Evolutionary conservation across 2,329 filamentous ascomycete genomes (phyloP).

Genomic region (Fusarium redolens): DNA sequence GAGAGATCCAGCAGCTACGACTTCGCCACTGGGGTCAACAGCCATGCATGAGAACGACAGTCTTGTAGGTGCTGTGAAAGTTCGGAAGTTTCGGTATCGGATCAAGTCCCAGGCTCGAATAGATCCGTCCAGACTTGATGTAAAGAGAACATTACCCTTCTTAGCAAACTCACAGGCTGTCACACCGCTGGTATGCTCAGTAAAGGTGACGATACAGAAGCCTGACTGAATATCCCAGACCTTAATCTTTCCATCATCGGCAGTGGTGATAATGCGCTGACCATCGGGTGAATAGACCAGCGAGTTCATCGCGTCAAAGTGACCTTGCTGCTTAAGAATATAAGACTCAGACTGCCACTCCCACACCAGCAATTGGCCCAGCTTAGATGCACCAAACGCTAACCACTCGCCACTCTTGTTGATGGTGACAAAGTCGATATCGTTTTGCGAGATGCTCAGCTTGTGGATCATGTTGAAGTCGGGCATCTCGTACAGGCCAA

Average conservation of each 20-base stretch:
- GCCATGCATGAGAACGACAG: slow-evolving; percentile 94
- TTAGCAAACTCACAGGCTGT: slow-evolving; percentile 96
- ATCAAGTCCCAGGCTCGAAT: slow-evolving; percentile 96
- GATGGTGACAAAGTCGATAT: slow-evolving; percentile 94
- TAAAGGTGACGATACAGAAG: slow-evolving; percentile 98
- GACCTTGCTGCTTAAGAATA: slow-evolving; percentile 96
- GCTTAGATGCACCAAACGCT: slow-evolving; percentile 93
- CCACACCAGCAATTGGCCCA: slow-evolving; percentile 97
- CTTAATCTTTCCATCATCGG: slow-evolving; percentile 98
- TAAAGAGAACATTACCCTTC: slow-evolving; percentile 95
- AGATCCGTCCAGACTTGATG: slow-evolving; percentile 92
- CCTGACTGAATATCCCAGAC: slow-evolving; percentile 97
- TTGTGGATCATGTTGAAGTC: slow-evolving; percentile 97
- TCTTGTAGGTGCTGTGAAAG: slow-evolving; percentile 92
- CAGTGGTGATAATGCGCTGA: slow-evolving; percentile 89
- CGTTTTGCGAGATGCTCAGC: slow-evolving; percentile 92
- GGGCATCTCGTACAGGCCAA: slow-evolving; percentile 94
- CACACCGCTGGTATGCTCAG: slow-evolving; percentile 93
- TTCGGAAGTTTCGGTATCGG: slow-evolving; percentile 95
- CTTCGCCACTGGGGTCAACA: slow-evolving; percentile 96
- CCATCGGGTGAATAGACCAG: slow-evolving; percentile 94
- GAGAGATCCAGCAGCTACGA: slow-evolving; percentile 92
- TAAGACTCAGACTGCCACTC: slow-evolving; percentile 99
- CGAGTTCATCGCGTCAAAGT: slow-evolving; percentile 95
- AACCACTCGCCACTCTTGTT: slow-evolving; percentile 97